Evolutionary conservation across 306 rosid genomes (phyloP).

Genomic region (Cucumis hystrix): DNA sequence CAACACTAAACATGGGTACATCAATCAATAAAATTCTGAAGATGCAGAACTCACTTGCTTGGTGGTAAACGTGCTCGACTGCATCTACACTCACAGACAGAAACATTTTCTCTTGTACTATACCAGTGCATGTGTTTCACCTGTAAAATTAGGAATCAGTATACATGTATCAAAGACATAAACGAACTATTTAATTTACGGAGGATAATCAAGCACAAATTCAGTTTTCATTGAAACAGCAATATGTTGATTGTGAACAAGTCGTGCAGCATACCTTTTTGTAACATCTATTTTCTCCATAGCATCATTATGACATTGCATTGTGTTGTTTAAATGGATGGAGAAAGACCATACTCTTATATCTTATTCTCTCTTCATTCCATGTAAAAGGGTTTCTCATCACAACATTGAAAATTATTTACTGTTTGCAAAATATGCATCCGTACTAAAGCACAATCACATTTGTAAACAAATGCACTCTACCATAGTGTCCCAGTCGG

Average conservation of each 20-base stretch:
- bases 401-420: background rate
- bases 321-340: background rate
- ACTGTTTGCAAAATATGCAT: background rate
- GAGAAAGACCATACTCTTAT: background rate
- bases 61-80: slow-evolving; percentile 85
- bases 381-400: background rate
- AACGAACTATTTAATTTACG: background rate
- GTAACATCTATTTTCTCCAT: background rate
- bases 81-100: slow-evolving; percentile 90
- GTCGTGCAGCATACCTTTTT: background rate
- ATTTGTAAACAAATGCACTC: background rate
- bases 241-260: background rate
- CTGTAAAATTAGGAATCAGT: slow-evolving; percentile 23
- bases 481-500: background rate
- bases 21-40: background rate
- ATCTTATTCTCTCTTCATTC: background rate
- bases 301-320: background rate
- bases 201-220: background rate
- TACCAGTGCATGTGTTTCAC: slow-evolving; percentile 98
- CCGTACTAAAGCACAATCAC: background rate
- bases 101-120: slow-evolving; percentile 47
- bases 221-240: background rate
- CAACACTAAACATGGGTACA: background rate
- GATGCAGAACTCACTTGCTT: slow-evolving; percentile 59
- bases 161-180: background rate